These are phyloP conservation scores for Diplogelasinospora grovesii DNA, from an alignment of 495 filamentous ascomycete species.

Conservation along the genomic window DNA sequence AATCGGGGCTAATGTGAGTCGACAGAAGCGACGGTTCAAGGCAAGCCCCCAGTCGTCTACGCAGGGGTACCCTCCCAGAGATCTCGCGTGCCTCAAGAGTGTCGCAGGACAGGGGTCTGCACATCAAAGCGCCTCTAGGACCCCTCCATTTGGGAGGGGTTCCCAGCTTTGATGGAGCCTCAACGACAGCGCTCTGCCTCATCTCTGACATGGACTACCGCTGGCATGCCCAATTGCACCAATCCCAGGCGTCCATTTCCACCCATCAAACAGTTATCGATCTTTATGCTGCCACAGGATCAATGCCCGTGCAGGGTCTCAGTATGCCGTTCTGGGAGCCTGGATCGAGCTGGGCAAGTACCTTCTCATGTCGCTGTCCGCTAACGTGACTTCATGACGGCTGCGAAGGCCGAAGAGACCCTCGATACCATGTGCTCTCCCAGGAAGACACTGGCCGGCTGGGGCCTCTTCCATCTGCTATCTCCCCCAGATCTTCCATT, in stretches of 20 bases:
- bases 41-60: too few species aligned
- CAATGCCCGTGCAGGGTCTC: conserved; percentile 25
- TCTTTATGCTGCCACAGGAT: conserved; percentile 18
- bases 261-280: conserved; percentile 32
- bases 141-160: conserved; percentile 10
- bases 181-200: conserved; percentile 20
- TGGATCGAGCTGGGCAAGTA: conserved; percentile 6
- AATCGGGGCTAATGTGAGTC: too few species aligned
- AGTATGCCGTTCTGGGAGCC: conserved; percentile 12
- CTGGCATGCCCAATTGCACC: conserved; percentile 8
- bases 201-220: conserved; percentile 13
- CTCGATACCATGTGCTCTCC: too few species aligned
- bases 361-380: background rate
- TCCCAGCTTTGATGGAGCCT: conserved; percentile 17
- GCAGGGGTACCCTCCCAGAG: too few species aligned
- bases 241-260: conserved; percentile 24
- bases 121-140: conserved; percentile 13
- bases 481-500: conserved; percentile 18
- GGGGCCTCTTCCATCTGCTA: conserved; percentile 11
- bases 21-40: background rate
- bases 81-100: conserved; percentile 35
- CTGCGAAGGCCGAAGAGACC: too few species aligned
- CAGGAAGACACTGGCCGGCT: background rate
- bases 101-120: conserved; percentile 43
- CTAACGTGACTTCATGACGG: conserved; percentile 1